phyloP scores from a whole-genome alignment of 106 monocot species.

The Ottelia alismoides region DNA sequence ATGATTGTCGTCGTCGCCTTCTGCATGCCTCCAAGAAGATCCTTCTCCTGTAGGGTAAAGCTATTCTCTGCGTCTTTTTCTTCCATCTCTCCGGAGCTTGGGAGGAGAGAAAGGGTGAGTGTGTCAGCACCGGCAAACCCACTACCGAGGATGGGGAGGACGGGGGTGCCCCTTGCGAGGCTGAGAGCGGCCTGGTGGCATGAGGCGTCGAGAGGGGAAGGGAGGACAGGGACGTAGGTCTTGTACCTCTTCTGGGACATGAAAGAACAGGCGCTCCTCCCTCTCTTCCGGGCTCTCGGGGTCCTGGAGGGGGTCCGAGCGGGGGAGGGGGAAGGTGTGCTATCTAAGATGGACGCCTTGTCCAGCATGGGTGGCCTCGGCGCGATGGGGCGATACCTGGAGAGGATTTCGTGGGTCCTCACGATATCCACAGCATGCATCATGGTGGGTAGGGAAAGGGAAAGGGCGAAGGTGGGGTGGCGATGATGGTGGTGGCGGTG shows the following conservation, averaged over 20 bases:
- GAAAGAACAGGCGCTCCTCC: conserved; percentile 4
- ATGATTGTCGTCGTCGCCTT: conserved; percentile 40
- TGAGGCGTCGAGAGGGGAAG: neutral
- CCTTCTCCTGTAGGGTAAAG: conserved; percentile 22
- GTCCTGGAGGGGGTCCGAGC: neutral
- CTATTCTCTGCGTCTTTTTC: conserved; percentile 1
- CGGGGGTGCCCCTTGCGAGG: conserved; percentile 1
- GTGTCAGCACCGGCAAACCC: neutral
- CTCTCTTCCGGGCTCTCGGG: conserved; percentile 12
- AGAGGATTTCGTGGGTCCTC: conserved; percentile 82
- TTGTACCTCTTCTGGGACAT: too few relatives aligned
- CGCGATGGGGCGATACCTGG: conserved; percentile 80
- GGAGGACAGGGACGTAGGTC: too few relatives aligned
- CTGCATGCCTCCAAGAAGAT: conserved; percentile 49
- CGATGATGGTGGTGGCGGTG: neutral
- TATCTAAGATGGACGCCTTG: too few relatives aligned
- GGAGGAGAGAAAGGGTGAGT: conserved; percentile 15
- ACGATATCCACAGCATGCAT: conserved; percentile 45
- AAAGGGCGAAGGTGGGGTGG: neutral
- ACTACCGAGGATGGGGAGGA: conserved; percentile 6
- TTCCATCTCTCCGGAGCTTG: neutral
- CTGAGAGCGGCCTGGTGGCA: neutral
- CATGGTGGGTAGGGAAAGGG: conserved; percentile 13
- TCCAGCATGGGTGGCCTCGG: conserved; percentile 47
- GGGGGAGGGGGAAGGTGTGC: neutral